Percentiles rank a stretch among this genome's conserved stretches.
phyloP scores from a whole-genome alignment of 208 protist genomes.

The Leishmania mexicana region DNA sequence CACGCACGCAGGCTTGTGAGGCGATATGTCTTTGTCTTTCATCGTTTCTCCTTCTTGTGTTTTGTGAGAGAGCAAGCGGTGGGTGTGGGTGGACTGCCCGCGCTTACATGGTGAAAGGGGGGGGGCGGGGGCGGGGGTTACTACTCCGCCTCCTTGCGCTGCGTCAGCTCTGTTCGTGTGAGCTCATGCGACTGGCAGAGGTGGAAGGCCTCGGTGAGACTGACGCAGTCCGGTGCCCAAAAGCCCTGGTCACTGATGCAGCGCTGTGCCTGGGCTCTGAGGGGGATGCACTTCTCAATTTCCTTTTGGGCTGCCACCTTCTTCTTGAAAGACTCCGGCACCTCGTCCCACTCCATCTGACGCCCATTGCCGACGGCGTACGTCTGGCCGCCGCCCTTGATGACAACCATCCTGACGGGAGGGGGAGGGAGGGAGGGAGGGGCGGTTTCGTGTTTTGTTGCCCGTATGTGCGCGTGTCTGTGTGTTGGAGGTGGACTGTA shows the following conservation, averaged over 20 bases:
- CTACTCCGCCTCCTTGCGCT: constrained; percentile 5
- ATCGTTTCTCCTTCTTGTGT: neutral
- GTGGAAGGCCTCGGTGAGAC: constrained; percentile 75
- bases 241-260: constrained; percentile 80
- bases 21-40: neutral
- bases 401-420: constrained; percentile 55
- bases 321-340: constrained; percentile 77
- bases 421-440: constrained; percentile 15
- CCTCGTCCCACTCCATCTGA: constrained; percentile 82
- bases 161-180: constrained; percentile 40
- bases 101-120: neutral
- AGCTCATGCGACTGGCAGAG: constrained; percentile 74
- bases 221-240: constrained; percentile 63
- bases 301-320: constrained; percentile 62
- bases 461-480: constrained; percentile 5
- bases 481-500: neutral
- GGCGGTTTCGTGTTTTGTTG: neutral
- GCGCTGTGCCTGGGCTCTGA: constrained; percentile 62
- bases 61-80: neutral
- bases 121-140: neutral
- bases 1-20: neutral
- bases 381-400: constrained; percentile 79
- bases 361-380: constrained; percentile 75
- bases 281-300: constrained; percentile 66
- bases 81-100: neutral